Base-by-base conservation (phyloP, 2,329 filamentous ascomycete species). In the Ceratocystis papillata region DNA sequence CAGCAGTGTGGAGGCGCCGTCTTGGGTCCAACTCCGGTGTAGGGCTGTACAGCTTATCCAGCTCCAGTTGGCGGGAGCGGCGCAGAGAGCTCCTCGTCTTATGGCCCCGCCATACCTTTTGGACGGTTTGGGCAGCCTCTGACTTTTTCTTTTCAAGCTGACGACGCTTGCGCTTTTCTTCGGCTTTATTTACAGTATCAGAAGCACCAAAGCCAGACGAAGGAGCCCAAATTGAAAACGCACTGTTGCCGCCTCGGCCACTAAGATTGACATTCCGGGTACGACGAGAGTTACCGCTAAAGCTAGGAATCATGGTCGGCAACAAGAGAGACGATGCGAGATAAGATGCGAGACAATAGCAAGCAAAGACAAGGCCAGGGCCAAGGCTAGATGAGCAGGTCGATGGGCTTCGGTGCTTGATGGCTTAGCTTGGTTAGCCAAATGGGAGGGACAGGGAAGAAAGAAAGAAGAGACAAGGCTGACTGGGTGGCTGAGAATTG, bases 201-300 rank as follows among this genome's bases (percentile, higher is more conserved):
- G 90, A 89, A 4, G 88, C 81, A 20, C 85, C 87, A 53, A 65
- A 68, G 25, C 65, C 67, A 20, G 69, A 68, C 5, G 69, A 65
- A 10, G 63, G 59, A 5, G 55, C 65, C 68, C 68, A 69, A 12
- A 64, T 57, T 1, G 84, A 80, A 17, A 81, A 79, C 12, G 80
- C 77, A 3, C 82, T 78, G 72, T 96, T 96, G 63, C 80, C 79
- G 70, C 48, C 15, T 84, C 92, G 87, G 69, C 91, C 94, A 70
- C 90, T 94, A 69, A 99, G 86, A 76, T 97, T 96, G 74, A 97
- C 90, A 75, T 96, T 92, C 70, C 94, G 87, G 69, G 88, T 87
- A 70, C 89, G 88, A 72, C 90, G 87, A 71, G 90, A 89, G 76
- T 79, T 89, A 71, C 94, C 94, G 28, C 89, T 94, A 78, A 99